Conservation (phyloP, 2,329 filamentous ascomycete species). For the Botrytis cinerea region DNA sequence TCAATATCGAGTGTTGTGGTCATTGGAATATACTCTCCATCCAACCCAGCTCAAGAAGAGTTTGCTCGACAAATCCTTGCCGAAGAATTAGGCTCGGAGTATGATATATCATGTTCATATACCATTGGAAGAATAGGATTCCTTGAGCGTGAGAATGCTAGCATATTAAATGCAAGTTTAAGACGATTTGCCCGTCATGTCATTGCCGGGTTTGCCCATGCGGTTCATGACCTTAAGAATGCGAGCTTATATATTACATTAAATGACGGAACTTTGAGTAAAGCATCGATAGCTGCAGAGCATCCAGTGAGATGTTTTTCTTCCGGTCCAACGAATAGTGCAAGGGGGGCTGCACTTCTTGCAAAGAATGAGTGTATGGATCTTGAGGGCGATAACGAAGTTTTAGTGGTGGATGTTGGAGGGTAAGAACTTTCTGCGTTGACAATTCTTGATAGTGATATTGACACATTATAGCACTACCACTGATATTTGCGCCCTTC, state of each 20-base stretch:
- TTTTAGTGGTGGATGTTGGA: conserved; percentile 56
- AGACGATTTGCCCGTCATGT: conserved; percentile 58
- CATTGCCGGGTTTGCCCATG: conserved; percentile 56
- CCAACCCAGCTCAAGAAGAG: conserved; percentile 57
- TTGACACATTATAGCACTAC: conserved; percentile 50
- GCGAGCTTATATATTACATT: conserved; percentile 55
- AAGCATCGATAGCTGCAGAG: conserved; percentile 53
- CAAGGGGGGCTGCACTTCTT: conserved; percentile 63
- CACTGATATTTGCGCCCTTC: conserved; percentile 58
- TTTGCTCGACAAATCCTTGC: conserved; percentile 50
- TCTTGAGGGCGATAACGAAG: conserved; percentile 33
- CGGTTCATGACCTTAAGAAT: conserved; percentile 54
- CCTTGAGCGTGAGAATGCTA: conserved; percentile 64
- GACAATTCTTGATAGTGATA: background rate
- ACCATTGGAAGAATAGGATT: conserved; percentile 51
- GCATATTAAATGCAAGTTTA: conserved; percentile 64
- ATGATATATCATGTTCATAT: conserved; percentile 54
- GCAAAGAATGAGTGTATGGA: conserved; percentile 30
- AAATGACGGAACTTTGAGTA: conserved; percentile 63
- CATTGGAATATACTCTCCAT: conserved; percentile 59
- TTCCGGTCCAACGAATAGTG: conserved; percentile 64
- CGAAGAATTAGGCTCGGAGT: conserved; percentile 43
- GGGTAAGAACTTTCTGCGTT: conserved; percentile 38
- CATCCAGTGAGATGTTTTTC: conserved; percentile 64
- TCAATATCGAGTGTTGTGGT: conserved; percentile 52